Evolutionary conservation across 345 rosid species (phyloP).

Genomic region (Eucalyptus erythrocorys): DNA sequence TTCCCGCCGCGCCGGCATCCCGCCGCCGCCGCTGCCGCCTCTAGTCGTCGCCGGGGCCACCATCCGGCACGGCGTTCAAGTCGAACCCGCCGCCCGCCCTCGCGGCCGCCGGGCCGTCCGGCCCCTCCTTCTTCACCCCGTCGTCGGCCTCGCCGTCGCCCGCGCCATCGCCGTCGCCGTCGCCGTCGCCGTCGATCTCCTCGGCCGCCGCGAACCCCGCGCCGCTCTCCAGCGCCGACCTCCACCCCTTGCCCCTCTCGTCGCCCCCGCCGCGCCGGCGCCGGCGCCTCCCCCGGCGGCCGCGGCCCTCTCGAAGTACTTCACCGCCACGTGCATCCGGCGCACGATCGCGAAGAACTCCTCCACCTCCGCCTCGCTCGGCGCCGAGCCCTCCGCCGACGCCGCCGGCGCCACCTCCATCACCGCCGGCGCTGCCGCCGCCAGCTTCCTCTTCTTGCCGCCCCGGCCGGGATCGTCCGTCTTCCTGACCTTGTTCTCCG

Average conservation of each 20-base stretch:
- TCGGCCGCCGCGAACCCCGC: neutral
- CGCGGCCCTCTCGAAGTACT: neutral
- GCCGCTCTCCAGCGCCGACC: neutral
- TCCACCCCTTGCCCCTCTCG: neutral
- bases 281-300: neutral
- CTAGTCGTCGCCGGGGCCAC: neutral
- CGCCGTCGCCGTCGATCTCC: neutral
- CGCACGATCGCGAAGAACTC: slow-evolving; percentile 13
- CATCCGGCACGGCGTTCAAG: neutral
- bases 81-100: neutral
- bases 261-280: neutral
- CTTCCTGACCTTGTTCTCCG: neutral
- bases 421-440: neutral
- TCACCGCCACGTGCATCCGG: slow-evolving; percentile 4
- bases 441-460: neutral
- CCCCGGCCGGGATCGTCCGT: neutral
- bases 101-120: neutral
- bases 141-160: neutral
- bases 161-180: neutral
- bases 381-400: neutral
- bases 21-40: neutral
- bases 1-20: neutral
- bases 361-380: slow-evolving; percentile 8
- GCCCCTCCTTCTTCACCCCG: neutral
- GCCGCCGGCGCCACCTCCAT: neutral